Evolutionary conservation across 139 green algal genomes (phyloP), one percentile per base, ranked within the genome.

Genomic region (Haematococcus lacustris): DNA sequence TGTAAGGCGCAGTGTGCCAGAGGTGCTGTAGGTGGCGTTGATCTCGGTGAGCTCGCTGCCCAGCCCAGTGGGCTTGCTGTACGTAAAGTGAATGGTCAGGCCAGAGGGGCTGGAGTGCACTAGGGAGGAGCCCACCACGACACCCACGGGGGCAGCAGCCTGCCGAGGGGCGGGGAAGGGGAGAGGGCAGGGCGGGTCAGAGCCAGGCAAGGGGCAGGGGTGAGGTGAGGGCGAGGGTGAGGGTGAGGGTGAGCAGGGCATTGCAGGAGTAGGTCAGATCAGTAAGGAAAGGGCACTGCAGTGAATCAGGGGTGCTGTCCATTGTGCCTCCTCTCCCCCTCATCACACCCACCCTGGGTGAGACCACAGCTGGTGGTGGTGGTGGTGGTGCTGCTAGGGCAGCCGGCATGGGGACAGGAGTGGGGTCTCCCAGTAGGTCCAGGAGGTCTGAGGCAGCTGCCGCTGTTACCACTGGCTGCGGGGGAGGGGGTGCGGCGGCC

Each of bases 11-110:
- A 71, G 53, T 17, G 53, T 40, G 21, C 73, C 81, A 25, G 68
- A 69, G 81, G 94, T 97, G 71, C 53, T 82, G 78, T 86, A 92
- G 1, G 76, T 89, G 9, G 88, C 90, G 2, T 63, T 62, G 57
- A 97, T 91, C 61, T 86, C 66, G 26, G 88, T 93, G 25, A 74
- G 33, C 7, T 57, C 75, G 0, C 83, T 73, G 34, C 70, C 35
- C n/a, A 53, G 66, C 5, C 63, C 63, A 51, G 63, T 4, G 66
- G 66, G 21, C 64, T 33, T 57, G 38, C 64, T 57, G 61, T 7
- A 43, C 33, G 3, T 26, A 25, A 30, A 70, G 64, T 38, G 3
- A 35, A 21, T 28, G 64, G 3, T 26, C 4, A 30, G 6, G n/a
- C 38, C 51, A 17, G 3, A 53, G 3, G 28, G 34, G 13, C 38